phyloP scores from a whole-genome alignment of 2,329 filamentous ascomycete genomes.

The Apiospora aurea region DNA sequence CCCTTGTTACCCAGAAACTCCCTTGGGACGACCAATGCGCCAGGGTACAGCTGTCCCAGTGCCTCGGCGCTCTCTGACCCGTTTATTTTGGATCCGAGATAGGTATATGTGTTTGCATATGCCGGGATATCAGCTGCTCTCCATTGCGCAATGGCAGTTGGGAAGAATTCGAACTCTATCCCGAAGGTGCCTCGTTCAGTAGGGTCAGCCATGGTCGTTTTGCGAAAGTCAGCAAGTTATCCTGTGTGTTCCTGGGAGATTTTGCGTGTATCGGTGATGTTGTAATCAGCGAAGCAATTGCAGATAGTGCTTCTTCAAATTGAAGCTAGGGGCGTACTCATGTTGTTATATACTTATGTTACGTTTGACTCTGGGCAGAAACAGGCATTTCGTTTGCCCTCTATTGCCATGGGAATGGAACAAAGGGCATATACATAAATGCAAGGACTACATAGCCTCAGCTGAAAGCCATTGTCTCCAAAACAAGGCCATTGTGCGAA shows the following conservation, averaged over 20 bases:
- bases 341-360: neutral
- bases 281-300: neutral
- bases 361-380: no score
- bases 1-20: no score
- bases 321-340: no score
- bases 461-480: neutral
- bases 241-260: neutral
- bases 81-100: neutral
- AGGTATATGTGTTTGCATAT: neutral
- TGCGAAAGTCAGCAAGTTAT: neutral
- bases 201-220: neutral
- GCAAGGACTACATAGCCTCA: neutral
- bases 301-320: neutral
- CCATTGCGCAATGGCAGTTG: neutral
- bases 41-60: neutral
- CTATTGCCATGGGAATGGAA: neutral
- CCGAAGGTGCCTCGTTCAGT: neutral
- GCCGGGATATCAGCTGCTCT: neutral
- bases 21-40: neutral
- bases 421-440: neutral
- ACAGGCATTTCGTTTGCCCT: neutral
- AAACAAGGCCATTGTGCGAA: neutral
- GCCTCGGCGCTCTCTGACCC: neutral
- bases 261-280: neutral
- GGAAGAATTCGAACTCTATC: neutral